Evolutionary conservation across 768 basidiomycete species (phyloP), one percentile per base, ranked within the genome.

Genomic region (Psilocybe azurescens): DNA sequence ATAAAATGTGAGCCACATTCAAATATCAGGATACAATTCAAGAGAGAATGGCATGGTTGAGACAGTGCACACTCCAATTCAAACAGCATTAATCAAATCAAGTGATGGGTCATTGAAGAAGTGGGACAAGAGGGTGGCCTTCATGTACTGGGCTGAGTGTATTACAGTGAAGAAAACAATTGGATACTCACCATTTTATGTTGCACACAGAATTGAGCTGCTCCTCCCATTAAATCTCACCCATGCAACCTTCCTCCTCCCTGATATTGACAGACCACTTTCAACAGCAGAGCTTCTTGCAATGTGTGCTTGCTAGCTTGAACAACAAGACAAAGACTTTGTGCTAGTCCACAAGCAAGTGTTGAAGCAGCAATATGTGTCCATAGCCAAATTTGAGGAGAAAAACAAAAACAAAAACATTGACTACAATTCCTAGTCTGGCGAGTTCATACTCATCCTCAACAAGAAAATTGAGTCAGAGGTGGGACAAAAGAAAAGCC

Each of bases 401-500:
- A 44, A 55, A 13, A 1, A 11, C 20, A 18, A 24, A 9, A 18
- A 38, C 13, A 18, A 9, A 28, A 18, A 38, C n/a, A 39, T 7
- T 10, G 20, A 55, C 11, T 55, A 11, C 53, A 28, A 55, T 24
- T 55, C 24, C 39, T 14, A 55, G 18, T 33, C 53, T 5, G 20
- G 53, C 1, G 8, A 16, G 18, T 33, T 55, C 20, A 24, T 55
- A 16, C 53, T 55, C 9, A 33, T 55, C 24, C 33, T 7, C 4
- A 55, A 55, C 24, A 11, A 7, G 18, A 39, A 28, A 9, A 5
- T 33, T 16, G 38, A 55, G n/a, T 5, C 4, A 1, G n/a, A 9
- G 5, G 11, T 64, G 7, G 49, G 53, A 1, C 29, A 53, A 0
- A 75, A 44, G 56, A 51, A 1, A 70, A 65, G 41, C 64, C 67